These are phyloP conservation scores for Quercus cerris DNA, from an alignment of 306 rosid genomes.

Conservation along the genomic window DNA sequence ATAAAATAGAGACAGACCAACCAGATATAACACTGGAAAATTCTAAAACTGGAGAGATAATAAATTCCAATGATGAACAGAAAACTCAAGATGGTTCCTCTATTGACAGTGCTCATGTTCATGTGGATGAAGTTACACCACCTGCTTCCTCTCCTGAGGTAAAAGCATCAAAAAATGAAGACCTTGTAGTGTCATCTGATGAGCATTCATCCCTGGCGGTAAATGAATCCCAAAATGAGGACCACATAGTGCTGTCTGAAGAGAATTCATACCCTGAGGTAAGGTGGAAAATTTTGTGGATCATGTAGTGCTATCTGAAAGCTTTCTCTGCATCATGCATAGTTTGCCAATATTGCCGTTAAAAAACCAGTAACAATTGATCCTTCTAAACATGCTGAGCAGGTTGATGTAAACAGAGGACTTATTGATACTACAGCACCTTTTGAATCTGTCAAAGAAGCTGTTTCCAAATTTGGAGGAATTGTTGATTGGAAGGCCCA, in stretches of 20 bases:
- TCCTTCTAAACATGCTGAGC: conserved; percentile 37
- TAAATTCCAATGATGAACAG: conserved; percentile 17
- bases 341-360: conserved; percentile 6
- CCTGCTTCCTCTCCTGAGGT: conserved; percentile 34
- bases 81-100: conserved; percentile 28
- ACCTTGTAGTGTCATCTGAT: not conserved
- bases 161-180: not conserved
- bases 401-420: conserved; percentile 47
- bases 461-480: conserved; percentile 96
- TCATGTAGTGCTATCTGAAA: conserved; percentile 15
- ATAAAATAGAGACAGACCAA: conserved; percentile 22
- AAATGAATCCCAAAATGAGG: not conserved
- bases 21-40: conserved; percentile 23
- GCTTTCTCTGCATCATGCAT: conserved; percentile 16
- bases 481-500: conserved; percentile 99
- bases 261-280: conserved; percentile 32
- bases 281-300: conserved; percentile 26
- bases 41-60: conserved; percentile 22
- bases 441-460: conserved; percentile 96
- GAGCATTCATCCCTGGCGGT: conserved; percentile 34
- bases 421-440: conserved; percentile 88
- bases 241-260: not conserved
- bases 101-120: conserved; percentile 17
- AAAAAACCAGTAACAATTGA: conserved; percentile 29
- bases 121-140: not conserved